phyloP scores from a whole-genome alignment of 495 filamentous ascomycete species.

The Durotheca rogersii region DNA sequence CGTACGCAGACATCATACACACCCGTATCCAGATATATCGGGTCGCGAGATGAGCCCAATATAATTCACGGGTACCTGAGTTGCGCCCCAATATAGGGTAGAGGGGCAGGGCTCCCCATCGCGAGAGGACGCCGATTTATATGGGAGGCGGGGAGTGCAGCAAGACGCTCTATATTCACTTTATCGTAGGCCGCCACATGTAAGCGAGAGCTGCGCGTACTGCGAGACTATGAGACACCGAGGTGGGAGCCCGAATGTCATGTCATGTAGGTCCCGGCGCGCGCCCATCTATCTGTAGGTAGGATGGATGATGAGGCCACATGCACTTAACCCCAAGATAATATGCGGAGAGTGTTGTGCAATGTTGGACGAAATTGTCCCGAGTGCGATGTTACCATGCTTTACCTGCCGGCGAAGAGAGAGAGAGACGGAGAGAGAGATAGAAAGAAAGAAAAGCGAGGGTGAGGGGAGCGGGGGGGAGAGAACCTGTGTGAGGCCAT shows the following conservation, averaged over 20 bases:
- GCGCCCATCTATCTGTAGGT: not conserved
- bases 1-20: slow-evolving; percentile 1
- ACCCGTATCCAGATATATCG: no score
- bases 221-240: not conserved
- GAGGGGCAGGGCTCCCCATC: not conserved
- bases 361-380: not conserved
- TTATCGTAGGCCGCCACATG: not conserved
- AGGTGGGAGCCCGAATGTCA: slow-evolving; percentile 1
- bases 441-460: no score
- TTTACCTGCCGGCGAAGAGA: not conserved
- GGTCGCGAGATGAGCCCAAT: slow-evolving; percentile 6
- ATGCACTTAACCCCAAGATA: not conserved
- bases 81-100: slow-evolving; percentile 5
- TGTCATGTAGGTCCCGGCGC: not conserved
- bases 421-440: no score
- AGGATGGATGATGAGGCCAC: not conserved
- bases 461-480: no score
- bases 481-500: no score
- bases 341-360: not conserved
- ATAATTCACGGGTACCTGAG: slow-evolving; percentile 23
- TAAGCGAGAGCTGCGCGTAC: not conserved
- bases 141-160: not conserved
- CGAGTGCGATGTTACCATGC: not conserved
- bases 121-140: not conserved
- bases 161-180: not conserved